Base-by-base conservation (phyloP, 2,329 filamentous ascomycete species). In the Phaeosphaeriaceae sp. region DNA sequence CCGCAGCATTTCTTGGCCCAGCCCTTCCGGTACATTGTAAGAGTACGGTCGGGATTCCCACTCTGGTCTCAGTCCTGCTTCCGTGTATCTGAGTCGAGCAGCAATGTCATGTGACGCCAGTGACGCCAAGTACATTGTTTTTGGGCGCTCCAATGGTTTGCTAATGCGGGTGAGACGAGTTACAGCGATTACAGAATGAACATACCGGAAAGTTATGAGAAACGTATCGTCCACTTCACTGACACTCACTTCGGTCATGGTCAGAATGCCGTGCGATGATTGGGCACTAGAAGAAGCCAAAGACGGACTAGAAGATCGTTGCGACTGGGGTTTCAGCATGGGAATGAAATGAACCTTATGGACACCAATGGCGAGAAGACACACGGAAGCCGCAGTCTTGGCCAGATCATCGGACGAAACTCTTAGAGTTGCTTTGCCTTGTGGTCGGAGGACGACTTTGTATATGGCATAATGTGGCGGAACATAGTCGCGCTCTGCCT, bases 271-370 rank as follows among this genome's bases (percentile, higher is more conserved):
- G 68, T 87, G 85, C 1, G 86, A 87, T 7, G 79, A 80, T 59
- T 84, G 79, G 59, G 80, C 73, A 41, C 84, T 79, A 65, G 84
- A 74, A 48, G 85, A 80, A 40, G 70, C 78, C 50, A 88, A 71
- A 13, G 84, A 86, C 24, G 83, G 83, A 63, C 81, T 84, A 17
- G 86, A 85, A 24, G 81, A 78, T 61, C 85, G 81, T 65, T 82
- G 83, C 31, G 80, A 80, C 20, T 82, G 79, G 20, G 82, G 78
- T 65, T 88, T 89, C 44, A 86, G 83, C 31, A 89, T 71, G n/a
- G 88, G 88, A 47, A 91, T 83, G 49, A 91, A 68, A 76, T 91
- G 89, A 33, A 91, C 78, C 71, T 89, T 89, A 78, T 91, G 88
- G 31, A 89, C 82, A 20, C 89, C 89, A 70, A 91, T 83, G 7